Percentiles rank a stretch among this genome's conserved stretches.
Evolutionary conservation across 495 filamentous ascomycete species (phyloP).

Genomic region (Talaromyces borbonicus): DNA sequence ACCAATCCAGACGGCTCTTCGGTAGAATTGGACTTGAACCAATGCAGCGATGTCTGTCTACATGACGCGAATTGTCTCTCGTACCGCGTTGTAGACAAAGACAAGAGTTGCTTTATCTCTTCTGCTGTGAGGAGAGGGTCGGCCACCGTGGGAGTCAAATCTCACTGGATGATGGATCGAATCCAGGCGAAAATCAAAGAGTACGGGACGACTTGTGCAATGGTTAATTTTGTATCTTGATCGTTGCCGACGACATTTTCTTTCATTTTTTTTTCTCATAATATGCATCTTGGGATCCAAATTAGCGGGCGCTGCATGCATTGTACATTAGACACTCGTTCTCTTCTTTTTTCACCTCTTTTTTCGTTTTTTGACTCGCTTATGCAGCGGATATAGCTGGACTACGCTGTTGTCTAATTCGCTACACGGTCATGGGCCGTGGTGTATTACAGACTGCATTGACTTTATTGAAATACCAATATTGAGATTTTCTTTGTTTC

Average conservation of each 20-base stretch:
- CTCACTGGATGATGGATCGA: slow-evolving; percentile 26
- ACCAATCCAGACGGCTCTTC: slow-evolving; percentile 15
- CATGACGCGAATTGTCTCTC: slow-evolving; percentile 30
- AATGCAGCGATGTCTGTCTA: slow-evolving; percentile 29
- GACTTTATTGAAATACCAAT: no score
- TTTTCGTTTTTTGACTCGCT: no score
- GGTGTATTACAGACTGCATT: no score
- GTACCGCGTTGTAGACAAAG: slow-evolving; percentile 11
- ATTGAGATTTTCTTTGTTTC: no score
- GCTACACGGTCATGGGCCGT: no score
- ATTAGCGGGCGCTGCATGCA: no score
- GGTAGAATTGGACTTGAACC: slow-evolving; percentile 15
- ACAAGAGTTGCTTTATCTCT: slow-evolving; percentile 21
- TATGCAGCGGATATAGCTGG: no score
- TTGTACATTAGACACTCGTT: no score
- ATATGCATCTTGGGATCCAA: no score
- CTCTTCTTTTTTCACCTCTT: no score
- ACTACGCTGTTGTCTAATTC: no score
- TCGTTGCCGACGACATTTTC: neutral
- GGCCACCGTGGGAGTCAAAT: slow-evolving; percentile 14
- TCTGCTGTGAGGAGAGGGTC: slow-evolving; percentile 22
- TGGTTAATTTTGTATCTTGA: neutral
- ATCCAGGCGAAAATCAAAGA: slow-evolving; percentile 11
- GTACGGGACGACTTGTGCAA: neutral
- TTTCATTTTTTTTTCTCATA: no score